Evolutionary conservation across 192 early-diverging fungal genomes (phyloP).

Genomic region (Geranomyces variabilis): DNA sequence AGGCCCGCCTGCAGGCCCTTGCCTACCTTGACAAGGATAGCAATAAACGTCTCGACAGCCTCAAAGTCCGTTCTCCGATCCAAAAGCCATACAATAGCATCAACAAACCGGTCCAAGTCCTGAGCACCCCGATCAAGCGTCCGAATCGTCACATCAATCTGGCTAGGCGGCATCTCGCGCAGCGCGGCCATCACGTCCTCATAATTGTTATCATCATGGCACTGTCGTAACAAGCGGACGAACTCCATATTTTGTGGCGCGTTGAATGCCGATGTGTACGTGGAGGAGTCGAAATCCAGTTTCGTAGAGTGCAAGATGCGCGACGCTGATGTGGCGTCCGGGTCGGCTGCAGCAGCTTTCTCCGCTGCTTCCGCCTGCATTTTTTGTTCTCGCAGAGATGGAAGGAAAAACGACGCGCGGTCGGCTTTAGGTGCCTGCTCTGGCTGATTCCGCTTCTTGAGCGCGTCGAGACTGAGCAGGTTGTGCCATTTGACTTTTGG

Average conservation of each 20-base stretch:
- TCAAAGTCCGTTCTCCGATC: conserved; percentile 81
- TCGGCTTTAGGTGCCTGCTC: conserved; percentile 86
- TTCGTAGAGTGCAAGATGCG: conserved; percentile 45
- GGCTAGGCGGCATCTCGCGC: background rate
- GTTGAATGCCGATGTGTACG: conserved; percentile 46
- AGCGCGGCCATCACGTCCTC: background rate
- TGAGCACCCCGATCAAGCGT: background rate
- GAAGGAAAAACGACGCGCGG: conserved; percentile 92
- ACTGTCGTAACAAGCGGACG: conserved; percentile 55
- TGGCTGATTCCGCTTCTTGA: conserved; percentile 88
- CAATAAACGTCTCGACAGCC: conserved; percentile 76
- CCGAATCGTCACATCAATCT: background rate
- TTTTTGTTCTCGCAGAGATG: conserved; percentile 66
- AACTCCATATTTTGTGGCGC: conserved; percentile 46
- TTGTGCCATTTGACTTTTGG: conserved; percentile 91
- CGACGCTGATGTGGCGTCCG: conserved; percentile 23
- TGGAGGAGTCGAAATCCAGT: conserved; percentile 43
- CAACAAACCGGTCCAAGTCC: conserved; percentile 54
- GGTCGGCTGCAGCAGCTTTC: conserved; percentile 25
- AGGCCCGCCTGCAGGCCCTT: no score
- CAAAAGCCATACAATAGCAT: conserved; percentile 64
- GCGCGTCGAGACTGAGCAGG: conserved; percentile 83
- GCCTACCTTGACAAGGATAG: conserved; percentile 68
- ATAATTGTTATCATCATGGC: conserved; percentile 46
- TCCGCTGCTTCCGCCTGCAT: background rate